phyloP scores from a whole-genome alignment of 371 early-diverging fungal species.

The Mortierella sp. region DNA sequence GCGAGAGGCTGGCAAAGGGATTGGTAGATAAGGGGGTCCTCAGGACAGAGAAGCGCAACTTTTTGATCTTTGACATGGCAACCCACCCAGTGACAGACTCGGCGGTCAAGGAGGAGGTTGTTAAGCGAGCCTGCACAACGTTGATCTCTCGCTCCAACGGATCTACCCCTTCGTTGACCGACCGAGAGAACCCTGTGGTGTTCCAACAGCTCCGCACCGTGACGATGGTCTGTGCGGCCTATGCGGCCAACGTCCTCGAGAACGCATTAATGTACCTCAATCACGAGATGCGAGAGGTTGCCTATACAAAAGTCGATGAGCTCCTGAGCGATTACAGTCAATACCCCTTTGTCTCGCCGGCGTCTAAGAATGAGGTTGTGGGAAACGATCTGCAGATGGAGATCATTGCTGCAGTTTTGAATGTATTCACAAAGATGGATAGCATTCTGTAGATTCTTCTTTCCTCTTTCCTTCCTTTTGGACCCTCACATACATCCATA shows the following conservation, averaged over 20 bases:
- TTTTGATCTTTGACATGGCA: slow-evolving; percentile 97
- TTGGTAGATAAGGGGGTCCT: slow-evolving; percentile 97
- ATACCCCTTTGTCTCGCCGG: slow-evolving; percentile 80
- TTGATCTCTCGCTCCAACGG: slow-evolving; percentile 67
- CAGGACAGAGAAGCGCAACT: slow-evolving; percentile 94
- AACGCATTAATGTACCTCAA: slow-evolving; percentile 90
- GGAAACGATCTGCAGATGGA: slow-evolving; percentile 76
- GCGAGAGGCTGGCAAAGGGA: slow-evolving; percentile 96
- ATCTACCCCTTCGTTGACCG: slow-evolving; percentile 59
- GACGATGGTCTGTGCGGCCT: slow-evolving; percentile 93
- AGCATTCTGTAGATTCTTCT: slow-evolving; percentile 69
- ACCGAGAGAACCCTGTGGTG: slow-evolving; percentile 56
- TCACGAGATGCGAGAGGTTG: slow-evolving; percentile 89
- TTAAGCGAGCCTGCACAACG: slow-evolving; percentile 83
- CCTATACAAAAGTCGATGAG: slow-evolving; percentile 91
- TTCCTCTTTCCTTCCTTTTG: neutral
- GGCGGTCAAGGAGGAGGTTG: slow-evolving; percentile 87
- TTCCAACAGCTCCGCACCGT: slow-evolving; percentile 77
- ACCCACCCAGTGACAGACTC: slow-evolving; percentile 93
- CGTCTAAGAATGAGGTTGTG: slow-evolving; percentile 63
- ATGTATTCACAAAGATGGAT: slow-evolving; percentile 92
- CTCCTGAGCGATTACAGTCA: slow-evolving; percentile 87
- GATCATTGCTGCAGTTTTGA: slow-evolving; percentile 82
- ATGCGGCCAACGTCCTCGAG: slow-evolving; percentile 96
- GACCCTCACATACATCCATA: neutral